A percentile compares a stretch with the other conserved stretches of the same genome.
Evolutionary conservation across 306 rosid species (phyloP).

Genomic region (Macrotyloma uniflorum): DNA sequence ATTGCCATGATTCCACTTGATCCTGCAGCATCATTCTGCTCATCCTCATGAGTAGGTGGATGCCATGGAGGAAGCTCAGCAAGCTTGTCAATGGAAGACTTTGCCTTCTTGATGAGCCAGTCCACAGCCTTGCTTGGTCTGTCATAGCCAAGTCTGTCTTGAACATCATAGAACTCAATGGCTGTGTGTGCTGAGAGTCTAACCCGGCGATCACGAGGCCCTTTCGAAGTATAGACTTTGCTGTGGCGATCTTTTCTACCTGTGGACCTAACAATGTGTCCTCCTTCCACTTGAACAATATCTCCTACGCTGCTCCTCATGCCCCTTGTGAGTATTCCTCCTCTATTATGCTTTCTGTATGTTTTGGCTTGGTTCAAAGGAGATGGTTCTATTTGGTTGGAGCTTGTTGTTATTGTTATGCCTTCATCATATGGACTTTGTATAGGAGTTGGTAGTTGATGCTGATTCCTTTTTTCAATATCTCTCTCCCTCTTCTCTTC

Average conservation of each 20-base stretch:
- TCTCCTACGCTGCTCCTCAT: conserved; percentile 71
- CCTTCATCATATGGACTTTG: conserved; percentile 32
- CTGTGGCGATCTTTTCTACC: conserved; percentile 80
- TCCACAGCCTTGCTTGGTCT: conserved; percentile 88
- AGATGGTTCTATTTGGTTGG: conserved; percentile 33
- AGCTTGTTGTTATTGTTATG: conserved; percentile 4
- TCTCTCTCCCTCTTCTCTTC: neutral
- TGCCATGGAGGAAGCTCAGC: conserved; percentile 74
- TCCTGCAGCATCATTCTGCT: conserved; percentile 34
- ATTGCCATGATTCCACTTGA: conserved; percentile 33
- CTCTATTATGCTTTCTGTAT: conserved; percentile 32
- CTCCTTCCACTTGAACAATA: conserved; percentile 80
- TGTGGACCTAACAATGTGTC: conserved; percentile 76
- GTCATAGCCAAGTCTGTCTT: conserved; percentile 85
- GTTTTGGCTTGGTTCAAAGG: conserved; percentile 13
- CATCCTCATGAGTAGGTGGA: conserved; percentile 37
- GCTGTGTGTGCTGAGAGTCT: conserved; percentile 85
- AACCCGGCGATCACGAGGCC: conserved; percentile 76
- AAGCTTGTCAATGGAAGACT: conserved; percentile 71
- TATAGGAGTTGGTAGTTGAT: conserved; percentile 24
- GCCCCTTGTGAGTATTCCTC: conserved; percentile 36
- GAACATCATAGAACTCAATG: conserved; percentile 86
- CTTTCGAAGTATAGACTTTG: conserved; percentile 78
- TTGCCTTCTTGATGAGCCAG: conserved; percentile 89
- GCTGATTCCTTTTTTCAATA: conserved; percentile 28